phyloP scores from a whole-genome alignment of 441 rosid species.

The Syzygium syzygioides region DNA sequence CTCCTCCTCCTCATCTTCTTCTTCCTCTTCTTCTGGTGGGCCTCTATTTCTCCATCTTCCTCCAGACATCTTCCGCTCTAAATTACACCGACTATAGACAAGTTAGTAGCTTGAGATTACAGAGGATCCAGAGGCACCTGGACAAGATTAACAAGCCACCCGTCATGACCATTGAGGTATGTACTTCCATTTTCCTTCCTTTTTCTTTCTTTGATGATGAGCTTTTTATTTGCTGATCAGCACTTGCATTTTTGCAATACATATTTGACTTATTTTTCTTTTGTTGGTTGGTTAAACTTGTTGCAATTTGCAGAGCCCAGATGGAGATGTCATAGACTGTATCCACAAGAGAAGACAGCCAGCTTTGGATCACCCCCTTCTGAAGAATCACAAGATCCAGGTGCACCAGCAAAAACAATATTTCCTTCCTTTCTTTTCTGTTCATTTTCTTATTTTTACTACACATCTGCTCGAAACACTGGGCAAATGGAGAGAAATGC shows the following conservation, averaged over 20 bases:
- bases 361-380: conserved; percentile 64
- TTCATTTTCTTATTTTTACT: not conserved
- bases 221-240: not conserved
- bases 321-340: conserved; percentile 59
- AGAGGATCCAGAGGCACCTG: conserved; percentile 64
- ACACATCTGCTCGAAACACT: not conserved
- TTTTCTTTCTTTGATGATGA: not conserved
- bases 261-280: not conserved
- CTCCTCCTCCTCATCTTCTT: not conserved
- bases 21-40: conserved; percentile 18
- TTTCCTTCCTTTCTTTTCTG: not conserved
- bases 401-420: conserved; percentile 8
- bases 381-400: conserved; percentile 68
- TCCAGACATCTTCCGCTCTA: conserved; percentile 22
- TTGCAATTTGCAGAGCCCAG: conserved; percentile 43
- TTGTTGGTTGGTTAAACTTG: not conserved
- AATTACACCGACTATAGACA: conserved; percentile 44
- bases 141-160: conserved; percentile 58
- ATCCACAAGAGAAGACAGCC: conserved; percentile 56
- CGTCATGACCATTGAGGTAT: conserved; percentile 51
- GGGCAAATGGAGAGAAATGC: not conserved
- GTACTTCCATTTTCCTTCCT: not conserved
- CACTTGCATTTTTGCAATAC: not conserved
- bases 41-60: conserved; percentile 2
- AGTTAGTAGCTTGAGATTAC: conserved; percentile 70